Conservation (phyloP, 176 grass and related monocot genomes). For the Ampelocalamus luodianensis region DNA sequence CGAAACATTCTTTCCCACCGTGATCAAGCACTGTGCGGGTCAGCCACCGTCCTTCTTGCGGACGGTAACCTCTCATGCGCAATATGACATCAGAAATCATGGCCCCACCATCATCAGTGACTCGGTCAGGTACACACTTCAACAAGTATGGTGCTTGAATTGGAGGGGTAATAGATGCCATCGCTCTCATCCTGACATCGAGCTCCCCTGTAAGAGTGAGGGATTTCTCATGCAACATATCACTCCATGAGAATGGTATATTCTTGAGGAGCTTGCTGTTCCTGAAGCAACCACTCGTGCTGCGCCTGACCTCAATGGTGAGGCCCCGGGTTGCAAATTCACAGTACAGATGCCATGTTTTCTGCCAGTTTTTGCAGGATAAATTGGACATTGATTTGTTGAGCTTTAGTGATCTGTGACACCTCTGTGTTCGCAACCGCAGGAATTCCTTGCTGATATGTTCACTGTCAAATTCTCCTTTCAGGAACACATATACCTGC, state of each 20-base stretch:
- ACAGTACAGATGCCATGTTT: conserved; percentile 78
- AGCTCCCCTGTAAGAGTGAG: conserved; percentile 52
- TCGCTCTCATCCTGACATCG: conserved; percentile 48
- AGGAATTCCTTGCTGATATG: conserved; percentile 55
- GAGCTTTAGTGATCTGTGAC: conserved; percentile 82
- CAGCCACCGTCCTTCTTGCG: conserved; percentile 90
- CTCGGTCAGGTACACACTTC: conserved; percentile 88
- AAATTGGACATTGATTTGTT: conserved; percentile 49
- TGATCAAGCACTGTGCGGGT: conserved; percentile 91
- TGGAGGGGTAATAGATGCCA: conserved; percentile 82
- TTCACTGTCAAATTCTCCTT: conserved; percentile 64
- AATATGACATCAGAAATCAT: conserved; percentile 98
- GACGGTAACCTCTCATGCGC: conserved; percentile 67
- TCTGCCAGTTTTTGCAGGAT: conserved; percentile 72
- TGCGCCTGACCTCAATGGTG: conserved; percentile 58
- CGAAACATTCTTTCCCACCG: conserved; percentile 80
- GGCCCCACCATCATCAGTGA: conserved; percentile 88
- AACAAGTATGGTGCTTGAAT: conserved; percentile 84
- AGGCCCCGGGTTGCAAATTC: conserved; percentile 85
- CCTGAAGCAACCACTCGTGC: conserved; percentile 55
- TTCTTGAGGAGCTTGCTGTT: conserved; percentile 66
- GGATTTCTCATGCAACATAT: conserved; percentile 68
- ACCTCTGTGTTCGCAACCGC: conserved; percentile 60
- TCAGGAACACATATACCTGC: conserved; percentile 86
- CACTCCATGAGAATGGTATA: conserved; percentile 78